Base-by-base conservation (phyloP, 345 rosid species). In the Trapa bicornis region DNA sequence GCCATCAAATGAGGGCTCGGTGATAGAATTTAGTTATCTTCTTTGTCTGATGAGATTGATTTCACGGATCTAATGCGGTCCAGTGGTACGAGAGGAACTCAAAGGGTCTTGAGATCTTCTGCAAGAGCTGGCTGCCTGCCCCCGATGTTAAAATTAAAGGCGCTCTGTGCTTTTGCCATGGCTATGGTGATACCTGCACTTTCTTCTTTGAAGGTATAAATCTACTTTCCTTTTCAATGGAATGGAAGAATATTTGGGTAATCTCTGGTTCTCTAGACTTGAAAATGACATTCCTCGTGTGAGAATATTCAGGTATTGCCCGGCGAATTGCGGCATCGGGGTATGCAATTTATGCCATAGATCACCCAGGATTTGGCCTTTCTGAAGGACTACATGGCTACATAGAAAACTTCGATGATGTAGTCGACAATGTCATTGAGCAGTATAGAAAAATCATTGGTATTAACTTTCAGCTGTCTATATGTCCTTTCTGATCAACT, bases 171-270 rank as follows among this genome's bases (percentile, higher is more conserved):
- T 84, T 89, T 58, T 83, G 89, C 75, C 98, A 93, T 85, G 98
- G 98, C 13, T 93, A 93, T 81, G 98, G 98, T 39, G 96, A 91
- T 73, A 89, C 97, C 63, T 93, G 98, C 85, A 93, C 98, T 69
- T 93, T 93, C 87, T 88, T 93, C 87, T 89, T 89, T 62, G 97
- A 93, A 85, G 98, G 98, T 93, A 70, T 3, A 94, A 69, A 67
- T 15, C 62, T 65, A 10, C n/a, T 9, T 71, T 60, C 69, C 29
- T 36, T 66, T 42, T 22, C 39, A 42, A 9, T 14, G 13, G 45
- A 42, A 9, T 14, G 13, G 45, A 37, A 37, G 52, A 22, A 16
- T 45, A 13, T 17, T 45, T 47, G 6, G 6, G n/a, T 11, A 1
- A 37, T 13, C 41, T 66, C n/a, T 7, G 39, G 36, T 8, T 43